phyloP scores from a whole-genome alignment of 2,329 filamentous ascomycete species.

The Byssoonygena ceratinophila region DNA sequence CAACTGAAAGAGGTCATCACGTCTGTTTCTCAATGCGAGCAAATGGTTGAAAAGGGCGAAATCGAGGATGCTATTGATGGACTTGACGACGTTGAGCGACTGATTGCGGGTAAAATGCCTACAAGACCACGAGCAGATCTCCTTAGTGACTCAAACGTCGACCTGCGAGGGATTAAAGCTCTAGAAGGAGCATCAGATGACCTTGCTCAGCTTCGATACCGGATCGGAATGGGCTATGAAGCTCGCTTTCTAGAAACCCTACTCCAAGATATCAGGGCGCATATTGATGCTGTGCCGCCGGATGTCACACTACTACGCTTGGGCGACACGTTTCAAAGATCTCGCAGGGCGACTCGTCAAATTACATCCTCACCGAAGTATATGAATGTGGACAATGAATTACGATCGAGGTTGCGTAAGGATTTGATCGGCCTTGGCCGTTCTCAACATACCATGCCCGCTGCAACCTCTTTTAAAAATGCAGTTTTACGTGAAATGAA shows the following conservation, averaged over 20 bases:
- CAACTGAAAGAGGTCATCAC: slow-evolving; percentile 73
- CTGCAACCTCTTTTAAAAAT: slow-evolving; percentile 75
- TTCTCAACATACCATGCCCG: slow-evolving; percentile 66
- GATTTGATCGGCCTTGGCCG: slow-evolving; percentile 70
- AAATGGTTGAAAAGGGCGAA: slow-evolving; percentile 70
- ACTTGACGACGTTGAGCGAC: slow-evolving; percentile 65
- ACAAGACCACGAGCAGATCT: slow-evolving; percentile 24
- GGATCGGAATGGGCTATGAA: slow-evolving; percentile 82
- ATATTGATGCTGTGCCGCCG: slow-evolving; percentile 61
- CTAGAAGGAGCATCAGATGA: slow-evolving; percentile 71
- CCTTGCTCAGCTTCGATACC: slow-evolving; percentile 61
- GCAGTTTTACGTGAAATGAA: slow-evolving; percentile 77
- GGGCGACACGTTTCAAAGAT: slow-evolving; percentile 64
- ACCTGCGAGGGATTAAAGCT: slow-evolving; percentile 66
- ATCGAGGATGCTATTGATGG: slow-evolving; percentile 68
- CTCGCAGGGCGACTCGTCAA: slow-evolving; percentile 56
- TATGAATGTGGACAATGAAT: slow-evolving; percentile 57
- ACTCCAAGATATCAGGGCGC: slow-evolving; percentile 67
- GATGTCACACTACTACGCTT: slow-evolving; percentile 72
- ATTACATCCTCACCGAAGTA: slow-evolving; percentile 66
- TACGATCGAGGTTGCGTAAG: slow-evolving; percentile 60
- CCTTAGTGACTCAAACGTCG: slow-evolving; percentile 42
- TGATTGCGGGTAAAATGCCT: slow-evolving; percentile 62
- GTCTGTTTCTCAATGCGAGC: slow-evolving; percentile 64
- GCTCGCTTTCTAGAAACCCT: slow-evolving; percentile 66